Evolutionary conservation across 495 filamentous ascomycete species (phyloP).

Genomic region (Aspergillus sparsus): DNA sequence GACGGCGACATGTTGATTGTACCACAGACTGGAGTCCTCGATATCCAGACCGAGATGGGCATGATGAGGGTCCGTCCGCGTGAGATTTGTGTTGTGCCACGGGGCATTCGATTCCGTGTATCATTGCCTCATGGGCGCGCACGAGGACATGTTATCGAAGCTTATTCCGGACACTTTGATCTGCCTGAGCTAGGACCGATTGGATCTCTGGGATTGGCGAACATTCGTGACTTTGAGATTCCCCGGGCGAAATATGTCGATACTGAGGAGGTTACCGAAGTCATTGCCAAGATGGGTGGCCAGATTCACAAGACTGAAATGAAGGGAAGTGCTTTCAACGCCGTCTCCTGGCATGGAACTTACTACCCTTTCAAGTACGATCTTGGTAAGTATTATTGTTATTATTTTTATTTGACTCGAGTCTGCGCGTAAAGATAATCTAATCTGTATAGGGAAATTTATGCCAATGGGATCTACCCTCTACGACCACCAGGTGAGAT

Average conservation of each 20-base stretch:
- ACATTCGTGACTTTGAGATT: constrained; percentile 11
- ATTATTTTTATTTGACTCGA: background rate
- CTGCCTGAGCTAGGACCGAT: constrained; percentile 11
- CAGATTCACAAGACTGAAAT: constrained; percentile 3
- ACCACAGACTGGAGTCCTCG: constrained; percentile 3
- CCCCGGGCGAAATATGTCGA: constrained; percentile 5
- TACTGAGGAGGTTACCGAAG: constrained; percentile 9
- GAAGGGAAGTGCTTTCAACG: constrained; percentile 13
- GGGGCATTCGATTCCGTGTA: constrained; percentile 7
- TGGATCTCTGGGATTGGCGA: constrained; percentile 6
- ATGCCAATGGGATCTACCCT: constrained; percentile 13
- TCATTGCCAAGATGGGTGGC: constrained; percentile 12
- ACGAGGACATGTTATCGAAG: constrained; percentile 11
- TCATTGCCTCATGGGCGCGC: constrained; percentile 4
- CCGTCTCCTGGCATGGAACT: constrained; percentile 12
- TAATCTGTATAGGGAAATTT: constrained; percentile 4
- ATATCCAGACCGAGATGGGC: constrained; percentile 14
- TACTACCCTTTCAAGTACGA: constrained; percentile 17
- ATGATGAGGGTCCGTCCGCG: constrained; percentile 3
- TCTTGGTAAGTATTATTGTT: background rate
- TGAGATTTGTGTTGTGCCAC: constrained; percentile 9
- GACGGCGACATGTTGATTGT: constrained; percentile 12
- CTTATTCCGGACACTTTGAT: constrained; percentile 13
- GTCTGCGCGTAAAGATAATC: background rate
- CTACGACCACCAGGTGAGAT: constrained; percentile 10